phyloP scores from a whole-genome alignment of 495 filamentous ascomycete genomes.

The Parmelia sp. region DNA sequence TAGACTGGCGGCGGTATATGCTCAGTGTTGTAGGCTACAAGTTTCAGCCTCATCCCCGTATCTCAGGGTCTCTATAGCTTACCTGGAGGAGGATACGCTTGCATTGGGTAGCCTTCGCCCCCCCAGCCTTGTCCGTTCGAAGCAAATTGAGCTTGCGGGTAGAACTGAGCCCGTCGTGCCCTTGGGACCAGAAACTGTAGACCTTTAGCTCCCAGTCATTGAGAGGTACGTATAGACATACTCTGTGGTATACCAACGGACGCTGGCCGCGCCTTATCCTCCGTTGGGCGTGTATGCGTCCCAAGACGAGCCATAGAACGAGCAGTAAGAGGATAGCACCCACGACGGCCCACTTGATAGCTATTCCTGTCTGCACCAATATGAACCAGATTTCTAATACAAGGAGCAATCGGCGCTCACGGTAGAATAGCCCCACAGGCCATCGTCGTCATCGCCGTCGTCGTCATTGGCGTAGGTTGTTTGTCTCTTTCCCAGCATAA shows the following conservation, averaged over 20 bases:
- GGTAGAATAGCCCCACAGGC: slow-evolving; percentile 15
- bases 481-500: slow-evolving; percentile 16
- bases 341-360: slow-evolving; percentile 65
- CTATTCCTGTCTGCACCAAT: slow-evolving; percentile 45
- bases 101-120: slow-evolving; percentile 49
- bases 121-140: slow-evolving; percentile 37
- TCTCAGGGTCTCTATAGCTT: not conserved
- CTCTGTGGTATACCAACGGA: slow-evolving; percentile 62
- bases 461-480: not conserved
- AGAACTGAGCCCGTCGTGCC: slow-evolving; percentile 44
- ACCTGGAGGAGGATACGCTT: slow-evolving; percentile 47
- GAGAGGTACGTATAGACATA: slow-evolving; percentile 32
- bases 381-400: not conserved
- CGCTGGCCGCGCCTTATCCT: slow-evolving; percentile 54
- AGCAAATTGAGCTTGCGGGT: slow-evolving; percentile 39
- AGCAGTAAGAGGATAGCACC: slow-evolving; percentile 44
- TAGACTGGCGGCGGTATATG: slow-evolving; percentile 49
- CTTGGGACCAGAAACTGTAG: slow-evolving; percentile 58
- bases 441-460: slow-evolving; percentile 11
- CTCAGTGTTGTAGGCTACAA: slow-evolving; percentile 36
- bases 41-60: slow-evolving; percentile 2
- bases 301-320: slow-evolving; percentile 51
- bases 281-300: slow-evolving; percentile 56
- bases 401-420: not conserved
- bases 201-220: slow-evolving; percentile 9